Evolutionary conservation across 176 grass and related monocot genomes (phyloP).

Genomic region (Tuctoria greenei): DNA sequence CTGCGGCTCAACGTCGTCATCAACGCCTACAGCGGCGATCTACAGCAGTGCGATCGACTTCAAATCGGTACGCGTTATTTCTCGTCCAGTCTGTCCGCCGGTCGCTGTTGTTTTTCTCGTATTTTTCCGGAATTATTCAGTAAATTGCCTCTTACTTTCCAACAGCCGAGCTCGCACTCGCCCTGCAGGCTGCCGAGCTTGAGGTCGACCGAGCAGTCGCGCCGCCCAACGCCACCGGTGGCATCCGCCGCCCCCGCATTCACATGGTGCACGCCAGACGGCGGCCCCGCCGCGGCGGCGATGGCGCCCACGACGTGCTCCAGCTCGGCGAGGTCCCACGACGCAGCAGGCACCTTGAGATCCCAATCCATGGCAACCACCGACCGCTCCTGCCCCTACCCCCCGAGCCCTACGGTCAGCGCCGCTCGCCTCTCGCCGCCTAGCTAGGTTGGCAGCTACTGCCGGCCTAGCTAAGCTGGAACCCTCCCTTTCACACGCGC

Average conservation of each 20-base stretch:
- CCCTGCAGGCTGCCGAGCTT: slow-evolving; percentile 74
- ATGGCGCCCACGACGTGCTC: neutral
- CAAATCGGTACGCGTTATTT: too few species aligned
- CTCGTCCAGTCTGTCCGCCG: too few species aligned
- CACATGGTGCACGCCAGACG: neutral
- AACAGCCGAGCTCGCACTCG: slow-evolving; percentile 30
- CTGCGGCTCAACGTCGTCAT: too few species aligned
- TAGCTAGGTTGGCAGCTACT: neutral
- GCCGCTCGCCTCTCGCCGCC: neutral
- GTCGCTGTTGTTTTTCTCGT: too few species aligned
- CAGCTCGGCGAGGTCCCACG: slow-evolving; percentile 64
- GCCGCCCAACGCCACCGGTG: neutral
- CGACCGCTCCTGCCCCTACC: too few species aligned
- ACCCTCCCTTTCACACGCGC: neutral
- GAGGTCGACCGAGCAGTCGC: slow-evolving; percentile 75
- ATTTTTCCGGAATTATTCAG: too few species aligned
- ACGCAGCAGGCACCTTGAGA: slow-evolving; percentile 58
- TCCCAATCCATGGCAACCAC: slow-evolving; percentile 76
- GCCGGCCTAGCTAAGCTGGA: neutral
- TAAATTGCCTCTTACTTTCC: too few species aligned
- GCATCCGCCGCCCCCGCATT: neutral
- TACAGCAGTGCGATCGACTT: too few species aligned
- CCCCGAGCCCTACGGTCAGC: too few species aligned
- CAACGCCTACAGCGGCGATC: too few species aligned
- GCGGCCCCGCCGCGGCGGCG: neutral